phyloP scores from a whole-genome alignment of 2,329 filamentous ascomycete genomes.

The Scedosporium boydii region DNA sequence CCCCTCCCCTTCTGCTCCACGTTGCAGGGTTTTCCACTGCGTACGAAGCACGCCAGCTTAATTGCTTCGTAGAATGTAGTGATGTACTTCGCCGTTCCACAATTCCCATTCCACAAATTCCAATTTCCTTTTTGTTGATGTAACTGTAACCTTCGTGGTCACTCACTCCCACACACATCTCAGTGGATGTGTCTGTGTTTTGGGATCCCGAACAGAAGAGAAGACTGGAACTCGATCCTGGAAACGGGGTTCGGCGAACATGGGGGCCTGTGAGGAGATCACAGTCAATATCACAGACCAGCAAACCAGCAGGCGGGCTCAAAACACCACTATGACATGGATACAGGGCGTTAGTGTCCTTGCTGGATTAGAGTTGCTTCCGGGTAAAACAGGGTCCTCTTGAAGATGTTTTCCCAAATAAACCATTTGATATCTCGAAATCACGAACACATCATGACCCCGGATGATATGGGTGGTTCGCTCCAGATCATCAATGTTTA shows the following conservation, averaged over 20 bases:
- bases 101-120: neutral
- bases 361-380: neutral
- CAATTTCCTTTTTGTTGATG: neutral
- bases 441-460: no score
- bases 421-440: neutral
- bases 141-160: neutral
- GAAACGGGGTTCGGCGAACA: neutral
- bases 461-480: neutral
- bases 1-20: no score
- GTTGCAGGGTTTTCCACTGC: neutral
- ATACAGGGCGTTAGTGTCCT: neutral
- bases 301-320: neutral
- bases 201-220: neutral
- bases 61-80: neutral
- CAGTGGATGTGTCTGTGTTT: neutral
- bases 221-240: neutral
- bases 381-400: no score
- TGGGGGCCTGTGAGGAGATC: neutral
- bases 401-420: neutral
- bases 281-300: neutral
- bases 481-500: neutral
- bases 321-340: neutral
- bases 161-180: neutral
- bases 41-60: neutral
- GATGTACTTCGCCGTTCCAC: neutral